These are phyloP conservation scores for Leccinum rimulosum DNA, from an alignment of 768 basidiomycete genomes.

Conservation along the genomic window DNA sequence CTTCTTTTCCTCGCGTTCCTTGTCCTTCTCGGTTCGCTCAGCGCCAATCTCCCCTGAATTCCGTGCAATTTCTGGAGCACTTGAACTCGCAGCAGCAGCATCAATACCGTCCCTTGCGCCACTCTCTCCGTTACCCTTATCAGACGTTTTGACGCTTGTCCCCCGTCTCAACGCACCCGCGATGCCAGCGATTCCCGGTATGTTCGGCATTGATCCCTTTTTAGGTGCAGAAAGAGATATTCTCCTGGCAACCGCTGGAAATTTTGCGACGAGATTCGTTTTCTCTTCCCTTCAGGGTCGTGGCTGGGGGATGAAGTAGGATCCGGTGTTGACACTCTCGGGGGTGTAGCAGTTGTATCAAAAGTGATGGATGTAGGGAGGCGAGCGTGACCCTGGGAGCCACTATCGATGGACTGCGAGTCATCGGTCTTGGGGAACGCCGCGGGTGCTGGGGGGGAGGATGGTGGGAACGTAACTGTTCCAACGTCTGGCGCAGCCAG, in stretches of 20 bases:
- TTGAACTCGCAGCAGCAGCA: slow-evolving; percentile 20
- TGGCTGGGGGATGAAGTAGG: slow-evolving; percentile 54
- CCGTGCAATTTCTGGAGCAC: slow-evolving; percentile 41
- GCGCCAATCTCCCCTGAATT: slow-evolving; percentile 48
- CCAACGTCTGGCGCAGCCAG: slow-evolving; percentile 15
- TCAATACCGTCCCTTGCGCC: slow-evolving; percentile 18
- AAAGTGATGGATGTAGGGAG: slow-evolving; percentile 54
- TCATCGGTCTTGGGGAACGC: slow-evolving; percentile 43
- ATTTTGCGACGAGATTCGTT: slow-evolving; percentile 81
- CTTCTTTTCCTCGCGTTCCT: slow-evolving; percentile 56
- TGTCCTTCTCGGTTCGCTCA: slow-evolving; percentile 50
- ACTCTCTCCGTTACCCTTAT: slow-evolving; percentile 37
- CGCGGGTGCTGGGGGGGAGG: slow-evolving; percentile 33
- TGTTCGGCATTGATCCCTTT: slow-evolving; percentile 49
- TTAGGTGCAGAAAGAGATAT: slow-evolving; percentile 65
- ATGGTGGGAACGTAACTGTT: slow-evolving; percentile 36
- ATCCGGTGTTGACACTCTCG: slow-evolving; percentile 72
- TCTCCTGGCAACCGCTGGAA: slow-evolving; percentile 77
- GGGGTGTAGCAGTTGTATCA: slow-evolving; percentile 53
- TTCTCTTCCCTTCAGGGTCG: slow-evolving; percentile 74
- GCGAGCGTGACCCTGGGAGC: slow-evolving; percentile 26
- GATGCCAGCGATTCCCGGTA: slow-evolving; percentile 29
- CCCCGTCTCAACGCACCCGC: slow-evolving; percentile 32
- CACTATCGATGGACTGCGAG: slow-evolving; percentile 29
- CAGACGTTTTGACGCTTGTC: slow-evolving; percentile 35